A percentile compares a stretch with the other conserved stretches of the same genome.
phyloP scores from a whole-genome alignment of 352 stramenopile genomes.

The Blastocystis sp. region DNA sequence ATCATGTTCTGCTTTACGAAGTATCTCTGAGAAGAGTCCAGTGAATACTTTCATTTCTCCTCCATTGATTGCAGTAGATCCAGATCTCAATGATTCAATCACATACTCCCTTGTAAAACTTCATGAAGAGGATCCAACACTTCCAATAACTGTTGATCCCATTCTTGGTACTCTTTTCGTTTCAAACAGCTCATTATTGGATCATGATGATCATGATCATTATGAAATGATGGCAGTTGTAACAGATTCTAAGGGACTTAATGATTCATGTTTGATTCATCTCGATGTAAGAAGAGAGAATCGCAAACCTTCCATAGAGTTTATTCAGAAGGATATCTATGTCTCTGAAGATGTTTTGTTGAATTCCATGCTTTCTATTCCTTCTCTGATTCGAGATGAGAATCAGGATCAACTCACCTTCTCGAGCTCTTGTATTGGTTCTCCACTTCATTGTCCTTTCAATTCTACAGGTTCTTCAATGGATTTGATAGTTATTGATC shows the following conservation, averaged over 20 bases:
- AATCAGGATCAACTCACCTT: not conserved
- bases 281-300: not conserved
- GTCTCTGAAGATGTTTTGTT: not conserved
- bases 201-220: not conserved
- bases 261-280: not conserved
- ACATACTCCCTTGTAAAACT: not conserved
- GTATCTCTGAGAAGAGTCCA: not conserved
- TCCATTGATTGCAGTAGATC: not conserved
- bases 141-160: not conserved
- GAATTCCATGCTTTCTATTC: not conserved
- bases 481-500: not conserved
- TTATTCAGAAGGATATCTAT: not conserved
- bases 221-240: not conserved
- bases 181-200: not conserved
- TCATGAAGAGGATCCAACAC: not conserved
- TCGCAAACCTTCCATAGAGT: not conserved
- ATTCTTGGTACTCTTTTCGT: not conserved
- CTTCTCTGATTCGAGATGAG: not conserved
- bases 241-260: not conserved
- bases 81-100: not conserved
- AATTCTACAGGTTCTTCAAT: not conserved
- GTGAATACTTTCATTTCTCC: conserved; percentile 10
- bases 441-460: not conserved
- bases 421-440: not conserved
- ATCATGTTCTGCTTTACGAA: not conserved